Evolutionary conservation across 495 filamentous ascomycete species (phyloP), one percentile per base, ranked within the genome.

Genomic region (Acidiella bohemica): DNA sequence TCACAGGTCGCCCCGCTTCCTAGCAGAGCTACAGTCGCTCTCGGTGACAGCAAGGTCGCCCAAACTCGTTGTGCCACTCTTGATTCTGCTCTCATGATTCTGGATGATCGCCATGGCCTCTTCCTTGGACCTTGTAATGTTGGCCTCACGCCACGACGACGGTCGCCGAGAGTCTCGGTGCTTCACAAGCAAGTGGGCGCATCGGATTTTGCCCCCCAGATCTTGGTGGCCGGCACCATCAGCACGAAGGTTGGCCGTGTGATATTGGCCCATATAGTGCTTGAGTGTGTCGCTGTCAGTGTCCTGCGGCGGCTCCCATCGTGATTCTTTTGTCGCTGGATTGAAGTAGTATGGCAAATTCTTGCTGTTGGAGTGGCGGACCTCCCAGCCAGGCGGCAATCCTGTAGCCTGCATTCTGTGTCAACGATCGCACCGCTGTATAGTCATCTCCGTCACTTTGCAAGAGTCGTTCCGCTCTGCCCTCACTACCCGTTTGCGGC

Each of bases 341-440:
- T 93, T 90, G 79, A 93, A 96, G 64, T 95, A 97, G 67, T 97
- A 97, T 25, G 90, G 90, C 12, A 96, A 81, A 61, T 90, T 92
- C 65, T 93, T 96, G 59, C 83, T 87, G 64, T 93, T 88, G 58
- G 82, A 92, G 64, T 88, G 83, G 7, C 39, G 27, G 28, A 96
- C 84, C 63, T 93, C 86, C 90, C 90, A 95, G 56, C 75, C 70
- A 4, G 72, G 55, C 31, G 90, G 90, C 39, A 97, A 75, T 55
- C 90, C 90, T 50, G 81, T 77, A 30, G 84, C 80, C 50, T 67
- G 30, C 25, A 42, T 37, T 5, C 34, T 20, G 24, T 32, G 40
- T 42, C 27, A 41, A 25, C 25, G 8, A 28, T 8, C 25, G n/a
- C n/a, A n/a, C n/a, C n/a, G n/a, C n/a, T n/a, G n/a, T n/a, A n/a